phyloP scores from a whole-genome alignment of 441 rosid genomes.

The Populus trichocarpa region DNA sequence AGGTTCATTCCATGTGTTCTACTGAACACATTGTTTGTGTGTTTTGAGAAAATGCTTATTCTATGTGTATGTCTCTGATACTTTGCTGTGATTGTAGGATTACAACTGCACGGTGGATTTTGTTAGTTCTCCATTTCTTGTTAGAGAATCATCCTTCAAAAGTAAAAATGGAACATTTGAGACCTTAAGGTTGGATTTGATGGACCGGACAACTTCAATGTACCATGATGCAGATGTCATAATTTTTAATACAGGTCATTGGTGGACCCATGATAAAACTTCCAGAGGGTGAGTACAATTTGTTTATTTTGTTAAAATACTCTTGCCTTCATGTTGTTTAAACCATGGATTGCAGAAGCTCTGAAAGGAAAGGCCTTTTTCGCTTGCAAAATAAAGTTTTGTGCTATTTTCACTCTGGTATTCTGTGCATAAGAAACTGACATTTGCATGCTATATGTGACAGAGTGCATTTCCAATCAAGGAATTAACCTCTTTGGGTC shows the following conservation, averaged over 20 bases:
- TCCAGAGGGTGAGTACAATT: conserved; percentile 48
- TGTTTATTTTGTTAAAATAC: background rate
- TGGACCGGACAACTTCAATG: conserved; percentile 50
- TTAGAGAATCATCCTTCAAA: conserved; percentile 47
- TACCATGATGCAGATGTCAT: conserved; percentile 64
- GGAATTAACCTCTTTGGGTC: background rate
- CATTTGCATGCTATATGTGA: background rate
- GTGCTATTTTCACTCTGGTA: background rate
- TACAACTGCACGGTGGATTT: conserved; percentile 73
- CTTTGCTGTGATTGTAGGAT: conserved; percentile 39
- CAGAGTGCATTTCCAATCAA: background rate
- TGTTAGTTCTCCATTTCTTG: conserved; percentile 64
- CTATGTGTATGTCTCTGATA: background rate
- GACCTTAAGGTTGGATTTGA: conserved; percentile 63
- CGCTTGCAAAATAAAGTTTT: background rate
- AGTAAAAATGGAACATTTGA: conserved; percentile 47
- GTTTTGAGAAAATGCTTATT: background rate
- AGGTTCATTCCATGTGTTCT: no score
- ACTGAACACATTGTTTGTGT: background rate
- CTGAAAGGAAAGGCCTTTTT: background rate
- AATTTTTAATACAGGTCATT: conserved; percentile 76
- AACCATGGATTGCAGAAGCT: background rate
- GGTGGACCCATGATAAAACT: conserved; percentile 95
- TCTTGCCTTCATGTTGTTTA: background rate
- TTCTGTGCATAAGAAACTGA: background rate